Base-by-base conservation (phyloP, 805 yeast species). In the Candida sithepensis region DNA sequence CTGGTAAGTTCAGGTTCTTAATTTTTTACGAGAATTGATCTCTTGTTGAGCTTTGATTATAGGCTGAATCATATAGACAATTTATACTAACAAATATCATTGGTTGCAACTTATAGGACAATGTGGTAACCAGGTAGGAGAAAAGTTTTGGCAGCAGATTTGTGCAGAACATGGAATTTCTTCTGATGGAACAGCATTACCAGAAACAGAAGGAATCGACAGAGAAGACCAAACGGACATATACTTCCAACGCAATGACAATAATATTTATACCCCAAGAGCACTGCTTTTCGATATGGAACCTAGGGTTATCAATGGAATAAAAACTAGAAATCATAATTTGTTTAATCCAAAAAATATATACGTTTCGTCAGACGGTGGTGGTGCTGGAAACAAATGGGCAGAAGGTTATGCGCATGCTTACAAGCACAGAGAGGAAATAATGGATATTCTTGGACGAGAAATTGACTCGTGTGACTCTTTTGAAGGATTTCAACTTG, bases 361-460 rank as follows among this genome's bases (percentile, higher is more conserved):
- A 4, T 91, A 87, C 68, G 70, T 87, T 21, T 81, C 92, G 23
- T 75, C 82, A n/a, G 81, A 81, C 16, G 97, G 96, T 3, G 77
- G 84, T 19, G 97, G 98, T 3, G 98, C 99, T 0, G 99, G 96
- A 18, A 94, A 94, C 66, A 89, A 89, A 53, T 94, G 98, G 97
- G 87, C 90, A 0, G 84, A 82, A 45, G 99, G 99, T 2, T 89
- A 88, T 60, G 74, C 78, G 36, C 83, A 84, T 51, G 97, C 94
- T 0, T 74, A 77, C 26, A 69, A 72, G 40, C 78, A 85, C 52
- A 77, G 77, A 46, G 97, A 89, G 43, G 82, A 80, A n/a, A 71
- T 95, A 36, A 55, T 87, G 46, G 92, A 89, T 57, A 80, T 90
- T 77, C 75, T 94, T 22, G 97, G 90, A 60, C 76, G 94, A 46